A percentile compares a stretch with the other conserved stretches of the same genome.
phyloP scores from a whole-genome alignment of 176 grass and related monocot genomes.

The Miscanthus lutarioriparius region DNA sequence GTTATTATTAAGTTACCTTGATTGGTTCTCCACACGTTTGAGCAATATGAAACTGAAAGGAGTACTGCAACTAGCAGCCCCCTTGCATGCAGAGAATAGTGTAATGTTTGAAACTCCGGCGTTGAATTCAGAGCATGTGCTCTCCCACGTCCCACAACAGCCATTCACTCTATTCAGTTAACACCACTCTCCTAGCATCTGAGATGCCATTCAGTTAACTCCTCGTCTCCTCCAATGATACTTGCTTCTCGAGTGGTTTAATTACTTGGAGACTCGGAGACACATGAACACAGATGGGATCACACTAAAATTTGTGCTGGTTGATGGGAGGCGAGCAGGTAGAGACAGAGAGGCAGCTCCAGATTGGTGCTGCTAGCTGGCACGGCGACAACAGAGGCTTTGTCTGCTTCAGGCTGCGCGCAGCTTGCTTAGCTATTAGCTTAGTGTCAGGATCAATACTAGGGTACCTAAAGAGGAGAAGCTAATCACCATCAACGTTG shows the following conservation, averaged over 20 bases:
- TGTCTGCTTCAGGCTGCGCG: constrained; percentile 29
- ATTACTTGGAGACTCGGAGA: background rate
- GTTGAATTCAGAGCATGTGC: background rate
- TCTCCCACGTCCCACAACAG: background rate
- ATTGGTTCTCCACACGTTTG: background rate
- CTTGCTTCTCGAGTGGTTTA: background rate
- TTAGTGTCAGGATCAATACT: no score
- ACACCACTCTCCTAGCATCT: background rate
- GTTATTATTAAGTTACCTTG: background rate
- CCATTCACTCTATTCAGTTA: background rate
- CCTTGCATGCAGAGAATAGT: background rate
- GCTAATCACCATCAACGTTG: no score
- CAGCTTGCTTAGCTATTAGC: background rate
- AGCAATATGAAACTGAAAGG: background rate
- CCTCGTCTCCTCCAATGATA: background rate
- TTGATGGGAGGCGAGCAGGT: constrained; percentile 12
- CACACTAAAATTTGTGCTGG: background rate
- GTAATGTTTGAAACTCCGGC: background rate
- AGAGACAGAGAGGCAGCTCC: constrained; percentile 27
- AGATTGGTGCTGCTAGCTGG: constrained; percentile 20
- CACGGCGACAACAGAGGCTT: constrained; percentile 19
- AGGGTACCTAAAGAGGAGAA: no score
- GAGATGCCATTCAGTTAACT: background rate
- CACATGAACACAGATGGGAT: background rate
- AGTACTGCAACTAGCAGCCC: background rate